Percentiles rank a stretch among this genome's conserved stretches.
These are phyloP conservation scores for Lagenaria siceraria DNA, from an alignment of 306 rosid species.

Conservation along the genomic window DNA sequence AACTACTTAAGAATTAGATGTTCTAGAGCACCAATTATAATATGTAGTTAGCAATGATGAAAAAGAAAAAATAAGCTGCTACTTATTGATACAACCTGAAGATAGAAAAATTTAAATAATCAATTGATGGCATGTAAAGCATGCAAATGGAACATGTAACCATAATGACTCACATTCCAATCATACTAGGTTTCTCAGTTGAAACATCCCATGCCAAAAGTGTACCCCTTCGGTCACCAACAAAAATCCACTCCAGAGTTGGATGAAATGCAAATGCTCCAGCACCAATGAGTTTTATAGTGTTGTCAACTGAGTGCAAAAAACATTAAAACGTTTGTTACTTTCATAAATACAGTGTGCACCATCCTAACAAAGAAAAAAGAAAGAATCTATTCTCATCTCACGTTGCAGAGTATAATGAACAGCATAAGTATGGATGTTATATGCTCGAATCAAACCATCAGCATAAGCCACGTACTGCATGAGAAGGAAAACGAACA, in stretches of 20 bases:
- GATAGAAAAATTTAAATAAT: background rate
- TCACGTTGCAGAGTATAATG: conserved; percentile 88
- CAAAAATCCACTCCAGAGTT: conserved; percentile 94
- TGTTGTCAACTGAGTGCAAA: conserved; percentile 53
- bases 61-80: background rate
- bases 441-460: conserved; percentile 94
- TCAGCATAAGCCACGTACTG: conserved; percentile 96
- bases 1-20: background rate
- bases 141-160: background rate
- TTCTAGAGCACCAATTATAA: background rate
- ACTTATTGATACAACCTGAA: background rate
- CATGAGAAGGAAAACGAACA: conserved; percentile 15
- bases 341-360: background rate
- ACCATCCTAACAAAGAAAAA: conserved; percentile 4
- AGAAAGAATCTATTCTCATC: conserved; percentile 17
- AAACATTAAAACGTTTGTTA: conserved; percentile 13
- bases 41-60: background rate
- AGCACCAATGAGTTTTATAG: conserved; percentile 90
- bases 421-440: conserved; percentile 89
- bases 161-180: conserved; percentile 81
- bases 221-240: conserved; percentile 96
- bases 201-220: conserved; percentile 98
- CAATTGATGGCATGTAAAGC: background rate
- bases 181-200: conserved; percentile 86
- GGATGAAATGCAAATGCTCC: conserved; percentile 98